Evolutionary conservation across 2,329 filamentous ascomycete species (phyloP), one percentile per base, ranked within the genome.

Genomic region (Alternaria arborescens): DNA sequence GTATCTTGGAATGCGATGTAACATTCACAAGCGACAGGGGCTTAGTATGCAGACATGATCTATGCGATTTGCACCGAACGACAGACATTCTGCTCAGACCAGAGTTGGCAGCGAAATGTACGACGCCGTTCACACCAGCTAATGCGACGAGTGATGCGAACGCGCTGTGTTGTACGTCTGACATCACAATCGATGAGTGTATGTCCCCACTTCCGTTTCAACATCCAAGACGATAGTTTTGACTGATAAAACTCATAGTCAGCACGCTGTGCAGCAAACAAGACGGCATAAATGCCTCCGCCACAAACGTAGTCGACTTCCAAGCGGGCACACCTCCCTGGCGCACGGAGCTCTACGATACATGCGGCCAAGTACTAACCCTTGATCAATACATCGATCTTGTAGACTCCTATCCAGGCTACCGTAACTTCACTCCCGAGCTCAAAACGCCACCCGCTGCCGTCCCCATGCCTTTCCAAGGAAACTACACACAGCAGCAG

Each of bases 41-140:
- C 71, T 85, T 91, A n/a, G 88, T 91, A 44, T 91, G 88, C 79
- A 85, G 88, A 48, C 88, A 91, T 78, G 85, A 84, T 47, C 85
- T 89, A 66, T 91, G 88, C 77, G 88, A 91, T 69, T 78, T 91
- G 41, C 88, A 90, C 79, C 88, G 86, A 22, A 91, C 88, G 8
- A 90, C 88, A 72, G 86, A 91, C 79, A 89, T 91, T 71, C 82
- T 91, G 64, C 75, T 82, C 48, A 82, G 84, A 51, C 86, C 88
- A 11, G 84, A 86, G 65, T 85, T 91, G 51, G 87, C 86, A 61
- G 83, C 83, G 55, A 91, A 90, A 78, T 91, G 88, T 79, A 86
- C 84, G 3, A 74, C 77, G 53, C 88, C 87, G 0, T 91, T 91
- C 77, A 77, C 75, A n/a, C 86, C 88, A 0, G 84, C 86, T 5